Conservation (phyloP, 371 early-diverging fungal species). For the Lichtheimia corymbifera region DNA sequence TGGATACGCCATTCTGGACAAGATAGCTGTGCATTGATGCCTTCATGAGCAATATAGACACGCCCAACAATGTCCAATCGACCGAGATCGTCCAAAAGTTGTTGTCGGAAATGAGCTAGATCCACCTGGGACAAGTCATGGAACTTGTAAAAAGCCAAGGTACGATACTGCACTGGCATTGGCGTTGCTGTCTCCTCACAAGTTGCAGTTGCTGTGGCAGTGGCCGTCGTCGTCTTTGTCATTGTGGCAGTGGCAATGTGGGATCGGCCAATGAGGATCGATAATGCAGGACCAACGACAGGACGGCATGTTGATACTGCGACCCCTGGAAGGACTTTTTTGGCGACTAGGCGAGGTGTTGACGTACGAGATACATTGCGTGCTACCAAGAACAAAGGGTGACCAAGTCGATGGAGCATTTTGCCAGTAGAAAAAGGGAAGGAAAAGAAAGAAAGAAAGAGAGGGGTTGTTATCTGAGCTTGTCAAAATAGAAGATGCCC, state of each 20-base stretch:
- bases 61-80: conserved; percentile 68
- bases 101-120: conserved; percentile 49
- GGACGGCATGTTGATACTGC: background rate
- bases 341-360: no score
- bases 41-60: conserved; percentile 77
- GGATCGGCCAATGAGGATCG: background rate
- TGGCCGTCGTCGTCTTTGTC: background rate
- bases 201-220: background rate
- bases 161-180: conserved; percentile 37
- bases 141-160: conserved; percentile 77
- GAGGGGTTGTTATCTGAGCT: background rate
- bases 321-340: no score
- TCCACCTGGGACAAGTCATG: conserved; percentile 39
- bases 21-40: conserved; percentile 84
- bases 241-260: background rate
- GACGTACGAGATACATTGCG: background rate
- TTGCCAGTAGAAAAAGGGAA: background rate
- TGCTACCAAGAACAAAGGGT: background rate
- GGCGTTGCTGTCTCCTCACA: background rate
- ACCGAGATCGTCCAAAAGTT: conserved; percentile 49
- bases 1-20: conserved; percentile 58
- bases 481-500: no score
- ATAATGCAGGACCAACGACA: background rate
- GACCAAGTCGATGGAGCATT: background rate
- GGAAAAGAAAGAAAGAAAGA: background rate